phyloP scores from a whole-genome alignment of 768 basidiomycete species.

The Mycena olivaceomarginata region DNA sequence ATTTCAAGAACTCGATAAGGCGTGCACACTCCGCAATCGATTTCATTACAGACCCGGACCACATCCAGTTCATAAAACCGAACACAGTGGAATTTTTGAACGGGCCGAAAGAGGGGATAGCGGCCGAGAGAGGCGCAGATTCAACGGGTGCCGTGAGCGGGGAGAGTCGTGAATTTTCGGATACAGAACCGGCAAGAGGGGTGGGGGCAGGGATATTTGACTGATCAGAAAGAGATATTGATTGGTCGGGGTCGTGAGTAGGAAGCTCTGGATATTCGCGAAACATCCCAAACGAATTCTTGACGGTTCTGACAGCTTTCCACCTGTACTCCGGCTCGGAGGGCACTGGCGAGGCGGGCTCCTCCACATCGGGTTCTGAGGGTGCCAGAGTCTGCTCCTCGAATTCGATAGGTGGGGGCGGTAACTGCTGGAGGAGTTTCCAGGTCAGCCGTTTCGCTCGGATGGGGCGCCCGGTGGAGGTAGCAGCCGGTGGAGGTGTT shows the following conservation, averaged over 20 bases:
- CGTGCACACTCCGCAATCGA: conserved; percentile 32
- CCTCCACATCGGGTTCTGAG: background rate
- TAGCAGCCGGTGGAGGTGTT: background rate
- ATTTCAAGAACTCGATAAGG: conserved; percentile 45
- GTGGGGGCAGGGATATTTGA: conserved; percentile 17
- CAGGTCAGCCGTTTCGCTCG: conserved; percentile 8
- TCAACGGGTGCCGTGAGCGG: background rate
- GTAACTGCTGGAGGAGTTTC: background rate
- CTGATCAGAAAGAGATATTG: conserved; percentile 3
- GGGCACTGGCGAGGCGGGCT: background rate
- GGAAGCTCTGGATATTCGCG: conserved; percentile 36
- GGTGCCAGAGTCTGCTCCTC: background rate
- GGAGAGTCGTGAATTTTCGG: background rate
- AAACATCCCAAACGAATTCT: conserved; percentile 37
- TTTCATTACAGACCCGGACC: conserved; percentile 46
- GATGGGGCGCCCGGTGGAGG: background rate
- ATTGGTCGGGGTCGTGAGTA: conserved; percentile 40
- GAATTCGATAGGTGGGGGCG: background rate
- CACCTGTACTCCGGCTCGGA: background rate
- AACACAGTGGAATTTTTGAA: conserved; percentile 43
- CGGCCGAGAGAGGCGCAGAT: background rate
- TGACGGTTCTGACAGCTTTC: conserved; percentile 18
- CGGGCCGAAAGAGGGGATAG: background rate
- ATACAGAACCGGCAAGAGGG: background rate
- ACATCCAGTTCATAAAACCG: conserved; percentile 22